Evolutionary conservation across 805 yeast genomes (phyloP).

Genomic region (Spathaspora girioi): DNA sequence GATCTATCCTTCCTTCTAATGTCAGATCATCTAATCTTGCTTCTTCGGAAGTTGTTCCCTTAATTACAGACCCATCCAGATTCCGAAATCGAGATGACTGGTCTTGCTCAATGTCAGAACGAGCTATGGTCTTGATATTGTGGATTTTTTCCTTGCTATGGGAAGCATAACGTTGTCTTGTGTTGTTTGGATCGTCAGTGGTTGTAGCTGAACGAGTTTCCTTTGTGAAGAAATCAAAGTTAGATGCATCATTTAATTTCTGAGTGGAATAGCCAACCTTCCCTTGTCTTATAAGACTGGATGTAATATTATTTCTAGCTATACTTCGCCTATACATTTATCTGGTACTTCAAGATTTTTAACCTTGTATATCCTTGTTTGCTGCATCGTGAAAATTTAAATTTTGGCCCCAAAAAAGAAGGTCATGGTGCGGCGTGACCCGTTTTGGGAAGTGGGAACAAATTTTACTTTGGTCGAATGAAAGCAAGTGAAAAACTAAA

Average conservation of each 20-base stretch:
- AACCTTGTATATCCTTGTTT: not conserved
- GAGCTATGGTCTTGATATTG: not conserved
- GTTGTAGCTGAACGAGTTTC: not conserved
- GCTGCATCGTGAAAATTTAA: not conserved
- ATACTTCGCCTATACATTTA: not conserved
- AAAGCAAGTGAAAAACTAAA: not conserved
- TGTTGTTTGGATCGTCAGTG: not conserved
- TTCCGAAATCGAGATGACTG: conserved; percentile 32
- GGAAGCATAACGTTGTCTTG: not conserved
- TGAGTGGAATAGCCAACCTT: not conserved
- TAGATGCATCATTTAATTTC: not conserved
- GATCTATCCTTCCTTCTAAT: conserved; percentile 49
- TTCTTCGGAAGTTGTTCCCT: conserved; percentile 44
- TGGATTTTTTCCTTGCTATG: not conserved
- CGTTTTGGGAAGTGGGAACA: not conserved
- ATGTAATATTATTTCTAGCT: not conserved
- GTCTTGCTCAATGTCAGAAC: not conserved
- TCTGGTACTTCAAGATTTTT: not conserved
- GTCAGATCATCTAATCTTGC: conserved; percentile 61
- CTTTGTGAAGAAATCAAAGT: not conserved
- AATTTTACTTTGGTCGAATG: not conserved
- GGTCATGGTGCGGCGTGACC: not conserved
- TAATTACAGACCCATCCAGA: conserved; percentile 36
- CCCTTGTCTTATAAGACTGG: not conserved
- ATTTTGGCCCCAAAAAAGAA: not conserved